phyloP scores from a whole-genome alignment of 176 grass and related monocot species.

The Rhynchospora pubera region DNA sequence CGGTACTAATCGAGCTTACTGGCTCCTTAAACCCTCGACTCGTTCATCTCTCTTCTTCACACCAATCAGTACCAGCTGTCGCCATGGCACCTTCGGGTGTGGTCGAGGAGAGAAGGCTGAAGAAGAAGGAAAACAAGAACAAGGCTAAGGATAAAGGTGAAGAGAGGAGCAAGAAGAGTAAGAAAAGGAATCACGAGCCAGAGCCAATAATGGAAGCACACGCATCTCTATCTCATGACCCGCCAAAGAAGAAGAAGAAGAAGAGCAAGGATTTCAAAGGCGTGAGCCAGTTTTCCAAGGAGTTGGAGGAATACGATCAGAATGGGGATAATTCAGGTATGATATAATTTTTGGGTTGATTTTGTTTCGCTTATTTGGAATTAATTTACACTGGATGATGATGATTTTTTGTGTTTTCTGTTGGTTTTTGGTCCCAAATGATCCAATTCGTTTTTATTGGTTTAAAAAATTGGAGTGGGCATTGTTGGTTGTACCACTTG shows the following conservation, averaged over 20 bases:
- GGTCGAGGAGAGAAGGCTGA: slow-evolving; percentile 17
- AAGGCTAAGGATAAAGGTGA: slow-evolving; percentile 3
- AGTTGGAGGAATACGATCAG: too few relatives aligned
- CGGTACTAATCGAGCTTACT: neutral
- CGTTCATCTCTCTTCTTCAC: neutral
- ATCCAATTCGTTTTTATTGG: neutral
- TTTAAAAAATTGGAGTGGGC: neutral
- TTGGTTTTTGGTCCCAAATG: neutral
- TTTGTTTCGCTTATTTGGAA: neutral
- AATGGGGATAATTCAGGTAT: neutral
- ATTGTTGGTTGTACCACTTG: too few relatives aligned
- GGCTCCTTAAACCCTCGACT: neutral
- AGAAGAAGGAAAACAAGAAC: slow-evolving; percentile 24
- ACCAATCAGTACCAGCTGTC: neutral
- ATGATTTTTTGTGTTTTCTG: neutral
- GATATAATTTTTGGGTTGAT: neutral
- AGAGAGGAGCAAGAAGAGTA: slow-evolving; percentile 23
- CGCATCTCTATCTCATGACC: neutral
- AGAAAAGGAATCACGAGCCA: neutral
- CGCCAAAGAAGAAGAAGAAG: neutral
- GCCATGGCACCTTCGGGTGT: slow-evolving; percentile 39
- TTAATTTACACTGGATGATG: neutral
- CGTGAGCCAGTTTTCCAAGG: slow-evolving; percentile 34
- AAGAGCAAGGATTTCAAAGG: slow-evolving; percentile 25
- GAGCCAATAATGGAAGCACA: neutral